Conservation (phyloP, 257 asterid species). For the Misopates orontium region DNA sequence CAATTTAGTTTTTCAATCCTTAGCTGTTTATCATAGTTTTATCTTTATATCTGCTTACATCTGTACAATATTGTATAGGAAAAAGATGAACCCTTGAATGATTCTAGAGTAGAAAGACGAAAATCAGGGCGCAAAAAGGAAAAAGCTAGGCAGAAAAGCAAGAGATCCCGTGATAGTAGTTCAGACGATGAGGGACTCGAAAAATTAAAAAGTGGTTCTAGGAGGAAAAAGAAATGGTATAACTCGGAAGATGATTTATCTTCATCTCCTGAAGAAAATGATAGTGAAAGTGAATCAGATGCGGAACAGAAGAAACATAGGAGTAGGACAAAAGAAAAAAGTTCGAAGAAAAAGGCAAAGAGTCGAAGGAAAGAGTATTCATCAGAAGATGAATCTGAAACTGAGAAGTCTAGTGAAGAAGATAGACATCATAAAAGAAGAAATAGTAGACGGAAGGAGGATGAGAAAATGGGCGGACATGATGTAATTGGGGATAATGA, state of each 20-base stretch:
- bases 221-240: conserved; percentile 85
- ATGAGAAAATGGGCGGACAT: conserved; percentile 25
- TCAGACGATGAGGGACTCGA: conserved; percentile 67
- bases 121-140: conserved; percentile 50
- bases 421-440: conserved; percentile 27
- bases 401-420: conserved; percentile 31
- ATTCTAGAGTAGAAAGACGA: conserved; percentile 41
- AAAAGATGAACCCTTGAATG: conserved; percentile 36
- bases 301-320: conserved; percentile 36
- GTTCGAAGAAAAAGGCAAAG: conserved; percentile 43
- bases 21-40: background rate
- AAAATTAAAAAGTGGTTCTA: conserved; percentile 54
- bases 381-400: conserved; percentile 42
- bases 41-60: conserved; percentile 14
- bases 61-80: conserved; percentile 37
- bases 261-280: conserved; percentile 50
- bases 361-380: conserved; percentile 36
- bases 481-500: conserved; percentile 25
- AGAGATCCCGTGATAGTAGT: conserved; percentile 47
- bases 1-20: background rate
- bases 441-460: conserved; percentile 25
- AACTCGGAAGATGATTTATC: conserved; percentile 71
- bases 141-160: conserved; percentile 42
- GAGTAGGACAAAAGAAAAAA: conserved; percentile 41
- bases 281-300: conserved; percentile 42